Evolutionary conservation across 2,329 filamentous ascomycete genomes (phyloP).

Genomic region (Fusarium humuli): DNA sequence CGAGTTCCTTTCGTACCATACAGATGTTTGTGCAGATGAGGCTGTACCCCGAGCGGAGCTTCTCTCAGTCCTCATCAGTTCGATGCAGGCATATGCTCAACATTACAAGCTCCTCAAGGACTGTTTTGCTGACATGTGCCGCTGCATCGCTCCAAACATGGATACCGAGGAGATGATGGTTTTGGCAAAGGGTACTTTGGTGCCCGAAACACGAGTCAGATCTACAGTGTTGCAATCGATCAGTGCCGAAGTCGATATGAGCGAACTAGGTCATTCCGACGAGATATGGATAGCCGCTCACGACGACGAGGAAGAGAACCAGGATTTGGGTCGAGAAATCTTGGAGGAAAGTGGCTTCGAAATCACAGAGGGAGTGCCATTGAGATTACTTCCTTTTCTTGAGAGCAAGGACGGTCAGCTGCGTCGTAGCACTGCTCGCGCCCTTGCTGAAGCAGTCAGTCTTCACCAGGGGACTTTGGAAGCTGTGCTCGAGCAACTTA

Average conservation of each 20-base stretch:
- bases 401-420: conserved; percentile 84
- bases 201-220: conserved; percentile 82
- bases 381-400: conserved; percentile 80
- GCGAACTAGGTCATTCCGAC: conserved; percentile 84
- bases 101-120: conserved; percentile 97
- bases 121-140: conserved; percentile 86
- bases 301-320: conserved; percentile 89
- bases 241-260: conserved; percentile 91
- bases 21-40: conserved; percentile 79
- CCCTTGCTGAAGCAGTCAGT: conserved; percentile 79
- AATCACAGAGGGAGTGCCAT: conserved; percentile 72
- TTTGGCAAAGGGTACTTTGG: conserved; percentile 82
- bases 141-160: conserved; percentile 87
- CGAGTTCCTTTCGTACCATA: conserved; percentile 91
- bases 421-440: conserved; percentile 82
- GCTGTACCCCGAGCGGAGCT: conserved; percentile 82
- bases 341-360: conserved; percentile 94
- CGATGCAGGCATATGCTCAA: conserved; percentile 90
- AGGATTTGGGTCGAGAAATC: conserved; percentile 83
- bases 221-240: conserved; percentile 90
- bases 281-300: conserved; percentile 95
- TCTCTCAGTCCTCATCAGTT: conserved; percentile 76
- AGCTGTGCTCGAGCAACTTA: conserved; percentile 72
- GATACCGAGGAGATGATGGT: conserved; percentile 76
- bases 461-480: conserved; percentile 70